phyloP scores from a whole-genome alignment of 208 protist species.

The Leishmania tarentolae region DNA sequence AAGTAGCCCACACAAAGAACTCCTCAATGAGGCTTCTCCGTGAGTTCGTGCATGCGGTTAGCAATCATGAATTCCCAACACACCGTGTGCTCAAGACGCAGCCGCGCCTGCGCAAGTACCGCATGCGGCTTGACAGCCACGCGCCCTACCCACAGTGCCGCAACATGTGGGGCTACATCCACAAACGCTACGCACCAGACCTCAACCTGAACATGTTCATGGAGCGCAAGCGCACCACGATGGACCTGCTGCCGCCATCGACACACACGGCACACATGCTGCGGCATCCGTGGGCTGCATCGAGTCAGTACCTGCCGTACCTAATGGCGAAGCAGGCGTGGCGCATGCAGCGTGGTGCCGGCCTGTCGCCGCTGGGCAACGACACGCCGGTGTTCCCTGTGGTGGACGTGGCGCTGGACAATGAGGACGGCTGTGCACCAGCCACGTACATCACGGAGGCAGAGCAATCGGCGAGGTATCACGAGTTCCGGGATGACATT shows the following conservation, averaged over 20 bases:
- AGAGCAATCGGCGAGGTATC: slow-evolving; percentile 3
- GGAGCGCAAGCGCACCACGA: slow-evolving; percentile 4
- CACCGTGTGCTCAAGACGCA: slow-evolving; percentile 4
- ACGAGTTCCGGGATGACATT: slow-evolving; percentile 14
- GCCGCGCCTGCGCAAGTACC: slow-evolving; percentile 24
- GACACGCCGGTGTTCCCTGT: slow-evolving; percentile 16
- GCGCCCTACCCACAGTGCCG: slow-evolving; percentile 20
- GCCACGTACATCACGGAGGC: slow-evolving; percentile 21
- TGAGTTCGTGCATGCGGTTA: no score
- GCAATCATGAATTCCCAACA: slow-evolving; percentile 7
- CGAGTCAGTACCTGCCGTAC: slow-evolving; percentile 25
- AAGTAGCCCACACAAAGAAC: not conserved
- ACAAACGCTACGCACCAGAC: slow-evolving; percentile 22
- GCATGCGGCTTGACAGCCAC: slow-evolving; percentile 23
- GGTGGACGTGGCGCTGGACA: slow-evolving; percentile 26
- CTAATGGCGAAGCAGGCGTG: slow-evolving; percentile 27
- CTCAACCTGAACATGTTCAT: slow-evolving; percentile 24
- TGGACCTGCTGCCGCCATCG: slow-evolving; percentile 19
- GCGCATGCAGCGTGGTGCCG: slow-evolving; percentile 14
- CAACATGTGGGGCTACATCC: slow-evolving; percentile 27
- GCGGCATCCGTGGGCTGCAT: slow-evolving; percentile 24
- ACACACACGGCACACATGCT: slow-evolving; percentile 27
- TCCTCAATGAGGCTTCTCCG: not conserved
- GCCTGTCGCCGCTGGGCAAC: not conserved
- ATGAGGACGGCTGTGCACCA: slow-evolving; percentile 25